A percentile compares a stretch with the other conserved stretches of the same genome.
phyloP scores from a whole-genome alignment of 441 rosid genomes.

The Corymbia citriodora region DNA sequence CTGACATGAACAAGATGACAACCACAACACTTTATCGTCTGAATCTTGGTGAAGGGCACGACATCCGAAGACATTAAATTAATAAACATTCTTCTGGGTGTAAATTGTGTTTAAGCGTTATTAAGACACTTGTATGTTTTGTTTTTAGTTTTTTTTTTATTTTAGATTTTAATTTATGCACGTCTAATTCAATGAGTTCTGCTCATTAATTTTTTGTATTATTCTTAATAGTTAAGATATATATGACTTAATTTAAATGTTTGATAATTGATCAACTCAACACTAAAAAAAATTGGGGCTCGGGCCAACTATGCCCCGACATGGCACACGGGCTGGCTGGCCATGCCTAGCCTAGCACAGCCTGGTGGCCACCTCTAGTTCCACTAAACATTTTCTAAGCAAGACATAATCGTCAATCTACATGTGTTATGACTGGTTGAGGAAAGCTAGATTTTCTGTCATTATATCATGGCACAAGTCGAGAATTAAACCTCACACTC shows the following conservation, averaged over 20 bases:
- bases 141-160: too few relatives aligned
- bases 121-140: too few relatives aligned
- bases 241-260: too few relatives aligned
- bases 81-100: background rate
- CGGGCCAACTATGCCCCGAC: background rate
- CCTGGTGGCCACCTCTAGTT: background rate
- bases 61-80: fast-evolving
- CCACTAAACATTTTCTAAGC: too few relatives aligned
- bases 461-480: too few relatives aligned
- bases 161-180: background rate
- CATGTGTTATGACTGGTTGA: too few relatives aligned
- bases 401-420: background rate
- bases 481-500: background rate
- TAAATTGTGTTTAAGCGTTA: background rate
- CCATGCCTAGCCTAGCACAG: background rate
- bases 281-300: background rate
- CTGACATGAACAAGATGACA: too few relatives aligned
- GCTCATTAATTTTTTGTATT: background rate
- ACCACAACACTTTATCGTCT: background rate
- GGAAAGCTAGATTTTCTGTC: too few relatives aligned
- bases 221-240: background rate
- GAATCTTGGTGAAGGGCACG: fast-evolving
- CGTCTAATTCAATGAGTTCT: background rate
- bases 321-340: background rate
- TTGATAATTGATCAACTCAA: too few relatives aligned